phyloP scores from a whole-genome alignment of 495 filamentous ascomycete species.

The Penicillium goetzii region DNA sequence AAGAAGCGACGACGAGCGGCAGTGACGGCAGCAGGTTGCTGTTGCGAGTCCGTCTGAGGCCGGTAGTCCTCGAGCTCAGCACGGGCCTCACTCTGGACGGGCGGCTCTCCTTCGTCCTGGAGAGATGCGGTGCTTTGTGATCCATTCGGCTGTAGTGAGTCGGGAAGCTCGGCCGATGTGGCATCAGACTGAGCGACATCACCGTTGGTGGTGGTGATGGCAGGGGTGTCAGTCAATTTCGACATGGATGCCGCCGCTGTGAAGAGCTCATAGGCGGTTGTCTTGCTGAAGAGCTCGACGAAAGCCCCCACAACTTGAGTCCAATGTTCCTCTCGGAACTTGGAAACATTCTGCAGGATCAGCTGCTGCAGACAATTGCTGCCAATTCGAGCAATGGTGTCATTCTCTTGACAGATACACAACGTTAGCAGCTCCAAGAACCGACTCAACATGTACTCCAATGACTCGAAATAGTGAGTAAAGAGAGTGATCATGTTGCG shows the following conservation, averaged over 20 bases:
- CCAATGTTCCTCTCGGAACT: constrained; percentile 89
- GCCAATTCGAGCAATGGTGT: constrained; percentile 96
- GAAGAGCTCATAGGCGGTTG: constrained; percentile 92
- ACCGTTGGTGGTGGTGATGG: constrained; percentile 33
- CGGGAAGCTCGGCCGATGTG: constrained; percentile 41
- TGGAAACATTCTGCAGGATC: constrained; percentile 92
- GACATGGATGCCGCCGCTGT: constrained; percentile 72
- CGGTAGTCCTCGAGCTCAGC: constrained; percentile 87
- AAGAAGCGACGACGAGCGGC: constrained; percentile 94
- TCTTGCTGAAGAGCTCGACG: constrained; percentile 91
- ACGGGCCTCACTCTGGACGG: constrained; percentile 34
- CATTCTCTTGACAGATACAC: constrained; percentile 98
- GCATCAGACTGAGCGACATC: constrained; percentile 34
- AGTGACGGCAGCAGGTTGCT: constrained; percentile 89
- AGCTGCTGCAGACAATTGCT: constrained; percentile 97
- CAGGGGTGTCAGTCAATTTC: constrained; percentile 30
- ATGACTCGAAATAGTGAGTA: constrained; percentile 93
- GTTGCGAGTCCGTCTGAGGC: constrained; percentile 65
- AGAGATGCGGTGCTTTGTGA: constrained; percentile 44
- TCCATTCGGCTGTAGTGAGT: constrained; percentile 67
- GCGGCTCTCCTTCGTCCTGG: constrained; percentile 47
- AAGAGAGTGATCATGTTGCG: constrained; percentile 98
- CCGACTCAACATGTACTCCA: constrained; percentile 95
- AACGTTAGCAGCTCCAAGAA: constrained; percentile 91
- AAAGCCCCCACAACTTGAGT: constrained; percentile 91